These are phyloP conservation scores for Phytophthora aleatoria DNA, from an alignment of 352 stramenopile species.

Conservation along the genomic window DNA sequence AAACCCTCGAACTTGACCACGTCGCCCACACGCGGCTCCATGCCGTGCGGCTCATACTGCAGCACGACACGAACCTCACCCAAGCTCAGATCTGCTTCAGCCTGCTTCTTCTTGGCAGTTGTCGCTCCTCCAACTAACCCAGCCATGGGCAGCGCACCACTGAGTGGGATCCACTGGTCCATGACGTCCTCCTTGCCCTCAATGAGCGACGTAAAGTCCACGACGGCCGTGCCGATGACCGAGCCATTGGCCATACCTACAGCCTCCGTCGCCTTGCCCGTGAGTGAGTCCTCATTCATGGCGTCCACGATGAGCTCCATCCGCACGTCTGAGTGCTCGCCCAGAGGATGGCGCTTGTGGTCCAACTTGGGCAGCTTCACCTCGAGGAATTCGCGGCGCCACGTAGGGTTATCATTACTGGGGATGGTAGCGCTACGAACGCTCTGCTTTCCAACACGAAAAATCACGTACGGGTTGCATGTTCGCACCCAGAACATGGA, in stretches of 20 bases:
- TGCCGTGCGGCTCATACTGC: slow-evolving; percentile 80
- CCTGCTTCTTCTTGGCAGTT: slow-evolving; percentile 47
- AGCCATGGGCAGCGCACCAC: slow-evolving; percentile 36
- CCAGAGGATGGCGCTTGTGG: slow-evolving; percentile 52
- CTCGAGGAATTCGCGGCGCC: slow-evolving; percentile 72
- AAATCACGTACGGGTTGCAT: slow-evolving; percentile 88
- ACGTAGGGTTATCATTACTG: slow-evolving; percentile 75
- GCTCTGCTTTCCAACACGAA: slow-evolving; percentile 74
- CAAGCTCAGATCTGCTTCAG: slow-evolving; percentile 51
- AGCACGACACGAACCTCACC: slow-evolving; percentile 78
- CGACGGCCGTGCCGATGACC: slow-evolving; percentile 67
- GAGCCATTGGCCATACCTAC: slow-evolving; percentile 79
- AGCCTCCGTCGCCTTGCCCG: slow-evolving; percentile 75
- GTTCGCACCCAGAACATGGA: slow-evolving; percentile 87
- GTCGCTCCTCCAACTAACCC: background rate
- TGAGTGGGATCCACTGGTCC: slow-evolving; percentile 80
- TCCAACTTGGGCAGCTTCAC: slow-evolving; percentile 81
- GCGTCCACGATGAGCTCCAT: slow-evolving; percentile 78
- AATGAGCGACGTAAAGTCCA: slow-evolving; percentile 75
- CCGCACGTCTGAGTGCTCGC: slow-evolving; percentile 73
- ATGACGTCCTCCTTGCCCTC: slow-evolving; percentile 83
- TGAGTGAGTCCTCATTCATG: slow-evolving; percentile 86
- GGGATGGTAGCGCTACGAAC: slow-evolving; percentile 71
- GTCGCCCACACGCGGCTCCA: slow-evolving; percentile 74
- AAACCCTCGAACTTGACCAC: slow-evolving; percentile 83